phyloP scores from a whole-genome alignment of 1,284 basidiomycete species.

The Mycosarcoma maydis region DNA sequence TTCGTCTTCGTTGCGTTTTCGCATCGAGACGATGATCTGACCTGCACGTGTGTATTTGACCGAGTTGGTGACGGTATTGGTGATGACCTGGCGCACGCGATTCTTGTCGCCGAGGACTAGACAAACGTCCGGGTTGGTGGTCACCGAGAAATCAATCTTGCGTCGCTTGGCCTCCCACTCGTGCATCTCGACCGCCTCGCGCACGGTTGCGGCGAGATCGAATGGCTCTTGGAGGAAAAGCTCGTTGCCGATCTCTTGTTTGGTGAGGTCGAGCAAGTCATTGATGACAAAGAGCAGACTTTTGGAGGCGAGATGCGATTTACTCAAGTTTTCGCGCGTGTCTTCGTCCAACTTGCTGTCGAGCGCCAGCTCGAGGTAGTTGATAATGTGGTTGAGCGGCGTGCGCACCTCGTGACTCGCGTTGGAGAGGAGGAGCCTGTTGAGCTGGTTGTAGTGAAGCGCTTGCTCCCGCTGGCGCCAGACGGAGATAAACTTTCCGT shows the following conservation, averaged over 20 bases:
- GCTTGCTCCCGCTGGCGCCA: conserved; percentile 87
- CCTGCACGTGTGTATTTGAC: conserved; percentile 78
- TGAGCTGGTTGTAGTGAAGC: conserved; percentile 79
- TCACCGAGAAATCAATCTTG: conserved; percentile 75
- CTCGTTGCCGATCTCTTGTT: conserved; percentile 81
- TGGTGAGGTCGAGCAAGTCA: conserved; percentile 83
- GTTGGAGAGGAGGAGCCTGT: conserved; percentile 83
- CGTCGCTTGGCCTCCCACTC: conserved; percentile 77
- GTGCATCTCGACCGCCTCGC: conserved; percentile 74
- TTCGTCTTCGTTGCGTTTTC: conserved; percentile 57
- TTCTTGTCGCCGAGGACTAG: conserved; percentile 72
- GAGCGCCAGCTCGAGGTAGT: conserved; percentile 82
- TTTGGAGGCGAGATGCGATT: conserved; percentile 83
- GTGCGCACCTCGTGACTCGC: conserved; percentile 82
- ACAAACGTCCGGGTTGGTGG: conserved; percentile 71
- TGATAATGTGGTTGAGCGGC: conserved; percentile 69
- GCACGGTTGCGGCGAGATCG: conserved; percentile 76
- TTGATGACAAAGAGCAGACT: conserved; percentile 75
- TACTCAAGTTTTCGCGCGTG: conserved; percentile 80
- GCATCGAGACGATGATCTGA: conserved; percentile 75
- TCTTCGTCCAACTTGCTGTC: conserved; percentile 81
- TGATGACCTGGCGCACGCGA: conserved; percentile 82
- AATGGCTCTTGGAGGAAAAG: conserved; percentile 85
- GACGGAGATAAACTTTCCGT: conserved; percentile 85
- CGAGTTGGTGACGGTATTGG: conserved; percentile 84